Conservation (phyloP, 2,329 filamentous ascomycete genomes). For the Chrysosporium queenslandicum region DNA sequence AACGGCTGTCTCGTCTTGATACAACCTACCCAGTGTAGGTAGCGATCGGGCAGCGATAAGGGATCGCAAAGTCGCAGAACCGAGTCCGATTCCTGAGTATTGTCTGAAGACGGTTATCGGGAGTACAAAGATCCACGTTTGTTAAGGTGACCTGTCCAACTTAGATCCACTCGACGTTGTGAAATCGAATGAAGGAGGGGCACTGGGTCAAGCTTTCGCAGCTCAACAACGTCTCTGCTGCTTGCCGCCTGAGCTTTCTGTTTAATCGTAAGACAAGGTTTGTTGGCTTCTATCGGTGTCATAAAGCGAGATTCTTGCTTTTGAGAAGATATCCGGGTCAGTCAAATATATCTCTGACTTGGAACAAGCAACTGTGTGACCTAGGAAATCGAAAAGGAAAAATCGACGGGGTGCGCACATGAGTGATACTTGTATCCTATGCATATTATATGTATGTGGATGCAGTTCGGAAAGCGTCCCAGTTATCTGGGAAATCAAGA, state of each 20-base stretch:
- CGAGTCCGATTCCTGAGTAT: not conserved
- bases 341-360: slow-evolving; percentile 2
- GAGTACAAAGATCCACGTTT: slow-evolving; percentile 6
- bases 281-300: not conserved
- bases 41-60: slow-evolving; percentile 9
- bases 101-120: slow-evolving; percentile 8
- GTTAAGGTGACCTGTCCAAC: slow-evolving; percentile 5
- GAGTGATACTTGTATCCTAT: slow-evolving; percentile 5
- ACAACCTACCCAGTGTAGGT: not conserved
- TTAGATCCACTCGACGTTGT: not conserved
- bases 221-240: not conserved
- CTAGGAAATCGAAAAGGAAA: not conserved
- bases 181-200: slow-evolving; percentile 2
- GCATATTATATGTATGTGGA: slow-evolving; percentile 4
- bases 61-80: slow-evolving; percentile 11
- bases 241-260: not conserved
- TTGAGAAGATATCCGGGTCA: not conserved
- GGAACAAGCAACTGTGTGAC: not conserved
- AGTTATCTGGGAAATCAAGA: slow-evolving; percentile 6
- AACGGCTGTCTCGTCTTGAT: not conserved
- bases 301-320: not conserved
- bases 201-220: not conserved
- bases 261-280: not conserved
- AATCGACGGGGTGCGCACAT: not conserved
- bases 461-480: slow-evolving; percentile 5